Evolutionary conservation across 345 rosid species (phyloP).

Genomic region (Isatis tinctoria): DNA sequence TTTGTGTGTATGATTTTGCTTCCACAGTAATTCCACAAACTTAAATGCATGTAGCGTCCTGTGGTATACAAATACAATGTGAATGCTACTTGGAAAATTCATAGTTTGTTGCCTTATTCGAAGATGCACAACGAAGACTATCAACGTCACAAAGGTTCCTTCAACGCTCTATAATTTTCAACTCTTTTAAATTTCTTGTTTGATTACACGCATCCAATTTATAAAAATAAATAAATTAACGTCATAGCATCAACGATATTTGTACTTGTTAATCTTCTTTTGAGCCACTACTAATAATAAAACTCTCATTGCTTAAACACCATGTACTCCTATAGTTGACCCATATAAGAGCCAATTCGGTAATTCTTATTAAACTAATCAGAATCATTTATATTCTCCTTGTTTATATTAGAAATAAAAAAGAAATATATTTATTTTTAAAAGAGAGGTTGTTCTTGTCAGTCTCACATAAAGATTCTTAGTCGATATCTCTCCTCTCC

Average conservation of each 20-base stretch:
- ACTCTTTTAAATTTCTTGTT: not conserved
- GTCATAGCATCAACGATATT: not conserved
- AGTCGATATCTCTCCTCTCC: not conserved
- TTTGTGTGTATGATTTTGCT: not conserved
- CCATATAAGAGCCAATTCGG: not conserved
- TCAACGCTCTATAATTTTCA: not conserved
- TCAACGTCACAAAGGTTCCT: constrained; percentile 11
- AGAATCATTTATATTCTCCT: not conserved
- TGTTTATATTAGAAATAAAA: not conserved
- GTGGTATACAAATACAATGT: not conserved
- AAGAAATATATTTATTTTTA: not conserved
- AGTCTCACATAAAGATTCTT: constrained; percentile 25
- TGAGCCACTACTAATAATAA: not conserved
- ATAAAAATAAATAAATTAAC: not conserved
- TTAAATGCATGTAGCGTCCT: not conserved
- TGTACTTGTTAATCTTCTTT: not conserved
- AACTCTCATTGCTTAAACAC: not conserved
- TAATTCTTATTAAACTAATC: not conserved
- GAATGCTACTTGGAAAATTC: not conserved
- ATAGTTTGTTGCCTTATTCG: not conserved
- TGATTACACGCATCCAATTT: not conserved
- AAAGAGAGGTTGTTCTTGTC: not conserved
- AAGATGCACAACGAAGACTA: constrained; percentile 7
- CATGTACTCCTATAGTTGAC: constrained; percentile 7
- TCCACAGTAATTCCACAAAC: not conserved